Percentiles rank a stretch among this genome's conserved stretches.
Conservation (phyloP, 75 land plant genomes). For the Adiantum capillusveneris region DNA sequence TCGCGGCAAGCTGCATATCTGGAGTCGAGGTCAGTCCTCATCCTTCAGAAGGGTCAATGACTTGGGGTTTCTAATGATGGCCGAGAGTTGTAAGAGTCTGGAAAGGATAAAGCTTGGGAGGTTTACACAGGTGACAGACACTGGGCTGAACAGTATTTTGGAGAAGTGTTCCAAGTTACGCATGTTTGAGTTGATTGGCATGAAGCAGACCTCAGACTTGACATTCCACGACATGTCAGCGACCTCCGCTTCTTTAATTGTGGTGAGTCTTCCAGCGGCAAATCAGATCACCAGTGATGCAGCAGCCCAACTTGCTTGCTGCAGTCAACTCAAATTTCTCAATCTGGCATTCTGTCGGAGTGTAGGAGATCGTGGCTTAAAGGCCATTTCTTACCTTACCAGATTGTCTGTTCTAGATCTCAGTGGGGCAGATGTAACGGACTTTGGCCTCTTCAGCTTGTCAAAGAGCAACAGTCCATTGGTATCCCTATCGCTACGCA, state of each 20-base stretch:
- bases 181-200: conserved; percentile 54
- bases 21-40: conserved; percentile 14
- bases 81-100: conserved; percentile 42
- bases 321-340: conserved; percentile 39
- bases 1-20: conserved; percentile 7
- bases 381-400: conserved; percentile 31
- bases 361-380: conserved; percentile 47
- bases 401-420: conserved; percentile 43
- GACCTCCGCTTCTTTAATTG: conserved; percentile 25
- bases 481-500: conserved; percentile 36
- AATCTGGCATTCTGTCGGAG: conserved; percentile 62
- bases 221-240: conserved; percentile 49
- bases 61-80: conserved; percentile 59
- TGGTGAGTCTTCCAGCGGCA: conserved; percentile 46
- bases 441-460: conserved; percentile 39
- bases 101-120: conserved; percentile 66
- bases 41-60: conserved; percentile 62
- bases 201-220: conserved; percentile 49
- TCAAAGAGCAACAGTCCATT: conserved; percentile 32
- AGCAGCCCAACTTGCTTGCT: conserved; percentile 30
- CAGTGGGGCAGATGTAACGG: conserved; percentile 50
- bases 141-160: conserved; percentile 56
- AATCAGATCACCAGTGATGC: conserved; percentile 54
- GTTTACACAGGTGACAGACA: conserved; percentile 75
- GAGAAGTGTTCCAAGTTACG: conserved; percentile 42